Conservation (phyloP, 2,329 filamentous ascomycete genomes). For the Calonectria pauciramosa region DNA sequence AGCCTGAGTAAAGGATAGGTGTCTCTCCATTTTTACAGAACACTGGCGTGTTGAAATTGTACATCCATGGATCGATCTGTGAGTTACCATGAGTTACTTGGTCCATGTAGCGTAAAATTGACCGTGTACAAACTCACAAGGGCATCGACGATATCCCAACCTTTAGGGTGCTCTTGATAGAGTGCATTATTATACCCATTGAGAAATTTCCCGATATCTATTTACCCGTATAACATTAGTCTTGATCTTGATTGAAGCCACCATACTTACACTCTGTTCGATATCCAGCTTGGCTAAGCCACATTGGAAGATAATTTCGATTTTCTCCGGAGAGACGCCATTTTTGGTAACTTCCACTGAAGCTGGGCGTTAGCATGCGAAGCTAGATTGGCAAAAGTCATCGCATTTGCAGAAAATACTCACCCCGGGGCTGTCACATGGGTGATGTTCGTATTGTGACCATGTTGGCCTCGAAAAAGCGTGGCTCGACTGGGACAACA, state of each 20-base stretch:
- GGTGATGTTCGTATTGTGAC: conserved; percentile 21
- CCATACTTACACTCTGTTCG: conserved; percentile 11
- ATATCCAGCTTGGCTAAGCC: conserved; percentile 15
- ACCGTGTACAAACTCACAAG: no score
- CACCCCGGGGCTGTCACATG: conserved; percentile 20
- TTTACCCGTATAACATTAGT: not conserved
- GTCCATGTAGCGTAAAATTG: no score
- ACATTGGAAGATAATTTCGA: conserved; percentile 9
- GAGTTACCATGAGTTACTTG: not conserved
- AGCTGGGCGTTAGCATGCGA: not conserved
- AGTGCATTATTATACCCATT: conserved; percentile 13
- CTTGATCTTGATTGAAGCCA: not conserved
- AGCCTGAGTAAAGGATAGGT: conserved; percentile 17
- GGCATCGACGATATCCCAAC: conserved; percentile 11
- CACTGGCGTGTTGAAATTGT: conserved; percentile 21
- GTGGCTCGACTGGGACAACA: conserved; percentile 20
- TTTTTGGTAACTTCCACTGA: conserved; percentile 12
- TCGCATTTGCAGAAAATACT: not conserved
- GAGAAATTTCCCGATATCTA: conserved; percentile 20
- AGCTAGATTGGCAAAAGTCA: not conserved
- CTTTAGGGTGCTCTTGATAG: conserved; percentile 17
- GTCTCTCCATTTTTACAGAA: conserved; percentile 21
- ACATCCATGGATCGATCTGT: conserved; percentile 22
- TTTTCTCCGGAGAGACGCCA: conserved; percentile 16
- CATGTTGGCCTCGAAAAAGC: conserved; percentile 16